These are phyloP conservation scores for Massariosphaeria phaeospora DNA, from an alignment of 495 filamentous ascomycete genomes.

Conservation along the genomic window DNA sequence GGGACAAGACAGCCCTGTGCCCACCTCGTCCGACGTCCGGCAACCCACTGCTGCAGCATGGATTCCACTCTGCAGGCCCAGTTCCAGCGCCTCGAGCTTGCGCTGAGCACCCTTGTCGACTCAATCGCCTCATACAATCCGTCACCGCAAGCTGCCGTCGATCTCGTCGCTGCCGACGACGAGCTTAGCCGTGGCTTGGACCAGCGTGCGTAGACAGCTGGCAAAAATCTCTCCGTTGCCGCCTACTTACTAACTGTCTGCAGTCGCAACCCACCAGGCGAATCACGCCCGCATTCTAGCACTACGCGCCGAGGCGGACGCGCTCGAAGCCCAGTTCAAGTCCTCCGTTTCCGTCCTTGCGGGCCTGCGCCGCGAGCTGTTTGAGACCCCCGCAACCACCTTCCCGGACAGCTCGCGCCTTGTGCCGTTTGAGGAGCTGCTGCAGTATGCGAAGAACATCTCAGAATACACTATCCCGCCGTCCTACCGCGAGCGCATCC, in stretches of 20 bases:
- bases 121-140: conserved; percentile 77
- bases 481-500: conserved; percentile 46
- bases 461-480: conserved; percentile 67
- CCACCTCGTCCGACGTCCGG: background rate
- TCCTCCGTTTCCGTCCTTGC: conserved; percentile 57
- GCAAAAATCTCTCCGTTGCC: background rate
- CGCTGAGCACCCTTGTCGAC: conserved; percentile 61
- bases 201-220: conserved; percentile 42
- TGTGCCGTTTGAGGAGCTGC: conserved; percentile 61
- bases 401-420: conserved; percentile 42
- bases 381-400: conserved; percentile 51
- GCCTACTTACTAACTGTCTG: conserved; percentile 1
- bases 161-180: conserved; percentile 63
- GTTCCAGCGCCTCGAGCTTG: conserved; percentile 65
- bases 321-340: conserved; percentile 59
- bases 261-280: conserved; percentile 63
- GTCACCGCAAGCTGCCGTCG: conserved; percentile 54
- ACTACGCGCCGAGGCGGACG: conserved; percentile 55
- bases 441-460: conserved; percentile 68
- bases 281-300: conserved; percentile 59
- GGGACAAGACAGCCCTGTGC: background rate
- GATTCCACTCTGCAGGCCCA: conserved; percentile 54
- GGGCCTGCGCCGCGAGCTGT: conserved; percentile 60
- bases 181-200: conserved; percentile 57
- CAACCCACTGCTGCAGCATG: conserved; percentile 42